Percentiles rank a stretch among this genome's conserved stretches.
These are phyloP conservation scores for Debaryomyces sp. DNA, from an alignment of 1,139 yeast species.

Conservation along the genomic window DNA sequence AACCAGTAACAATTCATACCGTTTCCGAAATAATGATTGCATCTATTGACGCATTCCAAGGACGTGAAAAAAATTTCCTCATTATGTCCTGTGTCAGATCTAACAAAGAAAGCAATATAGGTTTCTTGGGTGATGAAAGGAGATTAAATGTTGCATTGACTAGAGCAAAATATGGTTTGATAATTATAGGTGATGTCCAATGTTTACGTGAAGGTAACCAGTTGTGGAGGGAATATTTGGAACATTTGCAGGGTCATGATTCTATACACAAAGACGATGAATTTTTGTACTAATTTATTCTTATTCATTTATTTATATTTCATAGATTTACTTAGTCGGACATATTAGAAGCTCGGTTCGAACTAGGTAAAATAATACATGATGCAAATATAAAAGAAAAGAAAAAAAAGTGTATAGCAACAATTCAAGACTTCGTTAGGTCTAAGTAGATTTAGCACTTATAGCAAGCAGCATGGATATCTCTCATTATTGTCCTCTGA, in stretches of 20 bases:
- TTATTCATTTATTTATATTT: neutral
- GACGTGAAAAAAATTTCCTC: conserved; percentile 62
- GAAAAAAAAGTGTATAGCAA: neutral
- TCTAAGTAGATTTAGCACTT: neutral
- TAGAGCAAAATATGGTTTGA: conserved; percentile 59
- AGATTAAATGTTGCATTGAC: conserved; percentile 71
- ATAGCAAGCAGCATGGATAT: no score
- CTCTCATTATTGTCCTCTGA: no score
- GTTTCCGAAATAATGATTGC: conserved; percentile 72
- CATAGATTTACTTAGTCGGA: neutral
- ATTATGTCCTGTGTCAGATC: conserved; percentile 65
- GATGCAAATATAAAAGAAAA: neutral
- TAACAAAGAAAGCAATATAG: conserved; percentile 51
- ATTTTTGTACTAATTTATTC: conserved; percentile 13
- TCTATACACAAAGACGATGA: conserved; percentile 14
- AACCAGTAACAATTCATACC: conserved; percentile 58
- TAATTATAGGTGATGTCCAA: conserved; percentile 57
- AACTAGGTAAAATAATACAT: no score
- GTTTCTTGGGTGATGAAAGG: conserved; percentile 59
- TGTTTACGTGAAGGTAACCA: conserved; percentile 51
- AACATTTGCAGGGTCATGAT: conserved; percentile 28
- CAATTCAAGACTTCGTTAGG: neutral
- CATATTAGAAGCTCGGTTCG: neutral
- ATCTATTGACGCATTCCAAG: conserved; percentile 69
- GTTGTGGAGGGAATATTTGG: conserved; percentile 58